phyloP scores from a whole-genome alignment of 208 protist species.

The Naegleria gruberi region DNA sequence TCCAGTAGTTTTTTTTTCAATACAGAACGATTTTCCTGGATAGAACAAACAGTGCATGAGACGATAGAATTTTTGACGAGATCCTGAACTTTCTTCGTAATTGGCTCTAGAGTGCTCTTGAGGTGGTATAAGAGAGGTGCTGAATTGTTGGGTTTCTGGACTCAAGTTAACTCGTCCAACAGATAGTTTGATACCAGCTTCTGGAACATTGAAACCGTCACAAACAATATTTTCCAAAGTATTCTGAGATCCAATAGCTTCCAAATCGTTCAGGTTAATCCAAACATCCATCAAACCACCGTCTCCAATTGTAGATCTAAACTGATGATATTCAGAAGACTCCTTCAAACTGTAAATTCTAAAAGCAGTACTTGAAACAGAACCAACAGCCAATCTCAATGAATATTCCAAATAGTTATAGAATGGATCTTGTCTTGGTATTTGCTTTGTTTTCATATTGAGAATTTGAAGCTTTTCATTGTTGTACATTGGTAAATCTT shows the following conservation, averaged over 20 bases:
- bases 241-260: background rate
- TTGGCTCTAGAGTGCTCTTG: background rate
- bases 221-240: background rate
- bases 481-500: too few species aligned
- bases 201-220: background rate
- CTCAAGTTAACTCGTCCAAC: background rate
- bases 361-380: background rate
- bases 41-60: background rate
- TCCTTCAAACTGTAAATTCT: background rate
- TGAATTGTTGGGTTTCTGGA: background rate
- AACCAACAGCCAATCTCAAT: background rate
- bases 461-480: too few species aligned
- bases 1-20: background rate
- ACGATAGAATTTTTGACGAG: background rate
- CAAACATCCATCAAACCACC: slow-evolving; percentile 2
- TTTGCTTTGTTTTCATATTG: background rate
- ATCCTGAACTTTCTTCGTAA: background rate
- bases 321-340: background rate
- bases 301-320: background rate
- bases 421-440: background rate
- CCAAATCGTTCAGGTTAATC: background rate
- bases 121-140: background rate
- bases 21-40: background rate
- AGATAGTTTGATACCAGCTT: background rate
- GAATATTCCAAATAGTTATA: background rate